Percentiles rank a stretch among this genome's conserved stretches.
Evolutionary conservation across 2,329 filamentous ascomycete genomes (phyloP).

Genomic region (Aspergillus fumigatiaffinis): DNA sequence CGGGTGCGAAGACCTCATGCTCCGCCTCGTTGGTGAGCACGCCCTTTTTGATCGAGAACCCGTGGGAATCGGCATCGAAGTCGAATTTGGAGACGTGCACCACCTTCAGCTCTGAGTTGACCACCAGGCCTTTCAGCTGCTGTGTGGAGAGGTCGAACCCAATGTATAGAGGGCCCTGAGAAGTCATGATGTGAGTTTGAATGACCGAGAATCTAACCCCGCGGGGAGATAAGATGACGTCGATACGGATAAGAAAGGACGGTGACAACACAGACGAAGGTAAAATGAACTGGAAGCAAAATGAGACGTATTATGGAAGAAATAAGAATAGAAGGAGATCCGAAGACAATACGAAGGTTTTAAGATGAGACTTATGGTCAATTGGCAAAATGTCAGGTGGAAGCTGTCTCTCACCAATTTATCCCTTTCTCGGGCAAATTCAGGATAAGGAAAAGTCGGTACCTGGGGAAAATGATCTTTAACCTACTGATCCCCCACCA

Average conservation of each 20-base stretch:
- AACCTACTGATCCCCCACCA: not conserved
- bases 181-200: constrained; percentile 30
- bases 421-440: not conserved
- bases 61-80: constrained; percentile 79
- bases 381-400: not conserved
- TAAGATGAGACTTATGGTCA: not conserved
- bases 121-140: constrained; percentile 89
- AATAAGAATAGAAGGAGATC: not conserved
- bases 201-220: not conserved
- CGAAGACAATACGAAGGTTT: not conserved
- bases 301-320: not conserved
- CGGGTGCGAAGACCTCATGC: constrained; percentile 86
- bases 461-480: not conserved
- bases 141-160: constrained; percentile 97
- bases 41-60: constrained; percentile 82
- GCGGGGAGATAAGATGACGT: constrained; percentile 1
- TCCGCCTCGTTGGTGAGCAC: constrained; percentile 77
- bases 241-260: constrained; percentile 1
- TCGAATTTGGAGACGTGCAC: constrained; percentile 85
- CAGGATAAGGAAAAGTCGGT: not conserved
- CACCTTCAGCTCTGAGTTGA: constrained; percentile 76
- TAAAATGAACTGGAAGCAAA: not conserved
- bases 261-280: not conserved
- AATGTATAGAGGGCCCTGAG: constrained; percentile 66
- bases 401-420: not conserved